phyloP scores from a whole-genome alignment of 495 filamentous ascomycete genomes.

The Penicillium roqueforti region DNA sequence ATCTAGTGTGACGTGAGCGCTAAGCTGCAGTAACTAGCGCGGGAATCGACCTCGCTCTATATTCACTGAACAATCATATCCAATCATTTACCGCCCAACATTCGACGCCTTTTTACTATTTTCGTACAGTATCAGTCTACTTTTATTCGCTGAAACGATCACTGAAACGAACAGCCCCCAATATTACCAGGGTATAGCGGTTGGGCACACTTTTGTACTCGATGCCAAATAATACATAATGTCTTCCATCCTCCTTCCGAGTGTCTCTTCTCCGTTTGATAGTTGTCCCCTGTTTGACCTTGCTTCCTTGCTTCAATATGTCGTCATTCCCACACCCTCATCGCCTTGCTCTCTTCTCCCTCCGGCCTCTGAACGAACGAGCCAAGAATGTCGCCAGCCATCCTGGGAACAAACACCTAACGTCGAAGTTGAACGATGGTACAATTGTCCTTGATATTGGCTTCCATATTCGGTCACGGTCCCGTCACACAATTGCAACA shows the following conservation, averaged over 20 bases:
- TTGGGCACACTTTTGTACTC: background rate
- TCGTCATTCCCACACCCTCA: background rate
- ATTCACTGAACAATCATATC: background rate
- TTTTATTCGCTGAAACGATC: background rate
- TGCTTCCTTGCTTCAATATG: background rate
- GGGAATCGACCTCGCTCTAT: background rate
- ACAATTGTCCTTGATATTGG: background rate
- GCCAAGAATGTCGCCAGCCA: background rate
- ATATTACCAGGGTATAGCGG: background rate
- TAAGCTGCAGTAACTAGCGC: background rate
- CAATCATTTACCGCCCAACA: background rate
- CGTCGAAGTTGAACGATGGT: background rate
- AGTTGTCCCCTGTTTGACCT: background rate
- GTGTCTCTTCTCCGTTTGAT: background rate
- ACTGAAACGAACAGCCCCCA: background rate
- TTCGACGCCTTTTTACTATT: background rate
- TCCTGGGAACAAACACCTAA: background rate
- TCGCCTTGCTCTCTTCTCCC: background rate
- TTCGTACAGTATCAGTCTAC: no score
- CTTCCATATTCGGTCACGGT: background rate
- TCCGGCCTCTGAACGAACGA: background rate
- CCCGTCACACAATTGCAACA: background rate
- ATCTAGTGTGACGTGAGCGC: background rate
- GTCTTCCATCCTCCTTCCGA: background rate
- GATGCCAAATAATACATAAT: background rate